Base-by-base conservation (phyloP, 2,329 filamentous ascomycete genomes). In the Fusarium devonianum region DNA sequence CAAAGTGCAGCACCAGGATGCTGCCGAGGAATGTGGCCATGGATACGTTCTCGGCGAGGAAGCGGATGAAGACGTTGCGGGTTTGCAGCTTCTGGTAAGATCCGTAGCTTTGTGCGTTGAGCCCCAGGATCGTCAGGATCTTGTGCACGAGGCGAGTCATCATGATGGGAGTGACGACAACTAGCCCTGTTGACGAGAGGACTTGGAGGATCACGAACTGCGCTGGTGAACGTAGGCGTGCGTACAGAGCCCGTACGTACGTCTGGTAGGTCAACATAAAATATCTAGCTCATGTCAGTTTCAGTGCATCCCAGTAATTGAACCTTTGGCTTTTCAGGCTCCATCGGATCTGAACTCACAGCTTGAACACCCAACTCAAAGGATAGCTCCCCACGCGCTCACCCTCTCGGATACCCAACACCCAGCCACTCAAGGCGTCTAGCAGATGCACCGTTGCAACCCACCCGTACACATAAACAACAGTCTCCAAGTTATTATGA, bases 201-300 rank as follows among this genome's bases (percentile, higher is more conserved):
- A 84, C 70, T 68, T 88, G 85, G 26, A 88, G 81, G 58, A 81
- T 76, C 48, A 87, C 76, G 71, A 88, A 88, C 69, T 88, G 84
- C 28, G 75, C 71, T 1, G 84, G 85, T 5, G 82, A 85, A 54
- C 85, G 84, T 11, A 88, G 79, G 13, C 85, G 83, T 11, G 85
- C 85, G 66, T 88, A 88, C 49, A 88, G 70, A 9, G 85, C 84
- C 41, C 85, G 83, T 10, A 88, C 85, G 69, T 88, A 88, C 4
- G 85, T 88, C 70, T 88, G 85, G 69, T 88, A 88, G 5, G 85
- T 88, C 40, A 88, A 71, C 75, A 83, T 83, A 67, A 86, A 87
- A 69, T 86, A 87, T 36, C 80, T 83, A 17, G 5, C 10, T 9
- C 16, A 10, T 16, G 49, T 67, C 33, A 64, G 63, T 16, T 38